Evolutionary conservation across 2,329 filamentous ascomycete species (phyloP).

Genomic region (Corynespora cassiicola): DNA sequence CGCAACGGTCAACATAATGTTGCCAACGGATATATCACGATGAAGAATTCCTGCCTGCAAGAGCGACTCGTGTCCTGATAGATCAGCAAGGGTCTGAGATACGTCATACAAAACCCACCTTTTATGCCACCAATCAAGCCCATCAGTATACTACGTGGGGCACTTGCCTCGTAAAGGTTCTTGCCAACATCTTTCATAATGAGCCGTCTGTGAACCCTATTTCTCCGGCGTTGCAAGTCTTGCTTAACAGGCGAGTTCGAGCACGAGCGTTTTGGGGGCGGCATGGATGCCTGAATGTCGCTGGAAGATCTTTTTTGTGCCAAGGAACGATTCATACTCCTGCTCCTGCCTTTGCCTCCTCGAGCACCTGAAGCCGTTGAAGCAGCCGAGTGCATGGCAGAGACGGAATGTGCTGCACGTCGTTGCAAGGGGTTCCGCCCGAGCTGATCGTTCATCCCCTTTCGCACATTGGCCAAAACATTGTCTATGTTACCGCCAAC

Average conservation of each 20-base stretch:
- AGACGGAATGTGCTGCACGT: conserved; percentile 6
- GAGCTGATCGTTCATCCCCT: conserved; percentile 8
- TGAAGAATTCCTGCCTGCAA: conserved; percentile 46
- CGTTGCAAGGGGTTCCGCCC: conserved; percentile 10
- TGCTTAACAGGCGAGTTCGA: conserved; percentile 14
- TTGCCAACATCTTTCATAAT: conserved; percentile 50
- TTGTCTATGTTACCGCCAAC: conserved; percentile 9
- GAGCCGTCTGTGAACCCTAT: conserved; percentile 50
- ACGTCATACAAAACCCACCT: conserved; percentile 12
- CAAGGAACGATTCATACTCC: conserved; percentile 10
- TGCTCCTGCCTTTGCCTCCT: conserved; percentile 9
- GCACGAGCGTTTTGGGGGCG: conserved; percentile 15
- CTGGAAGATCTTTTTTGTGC: conserved; percentile 15
- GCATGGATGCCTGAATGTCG: conserved; percentile 13
- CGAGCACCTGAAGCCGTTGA: conserved; percentile 4
- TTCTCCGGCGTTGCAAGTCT: conserved; percentile 19
- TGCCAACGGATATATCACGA: conserved; percentile 53
- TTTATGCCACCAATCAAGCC: conserved; percentile 18
- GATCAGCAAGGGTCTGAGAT: conserved; percentile 14
- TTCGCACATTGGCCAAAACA: conserved; percentile 11
- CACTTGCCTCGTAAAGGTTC: conserved; percentile 51
- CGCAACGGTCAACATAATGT: conserved; percentile 54
- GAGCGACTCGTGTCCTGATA: conserved; percentile 13
- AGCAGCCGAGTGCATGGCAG: conserved; percentile 6
- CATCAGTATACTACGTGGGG: conserved; percentile 21